These are phyloP conservation scores for Nicotiana paniculata DNA, from an alignment of 257 asterid species.

Conservation along the genomic window DNA sequence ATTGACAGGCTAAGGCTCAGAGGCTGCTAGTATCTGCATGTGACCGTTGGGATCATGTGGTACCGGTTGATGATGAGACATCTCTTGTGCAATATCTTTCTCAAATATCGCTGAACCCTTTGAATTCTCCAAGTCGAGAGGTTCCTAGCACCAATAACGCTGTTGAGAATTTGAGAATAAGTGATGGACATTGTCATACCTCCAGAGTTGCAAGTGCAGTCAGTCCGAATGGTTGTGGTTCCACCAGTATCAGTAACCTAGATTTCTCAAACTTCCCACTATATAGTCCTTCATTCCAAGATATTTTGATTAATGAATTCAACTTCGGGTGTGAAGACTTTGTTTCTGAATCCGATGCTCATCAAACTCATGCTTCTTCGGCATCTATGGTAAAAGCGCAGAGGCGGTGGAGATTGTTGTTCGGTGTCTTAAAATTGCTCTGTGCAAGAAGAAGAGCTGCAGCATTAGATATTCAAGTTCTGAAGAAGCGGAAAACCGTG, in stretches of 20 bases:
- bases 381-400: not conserved
- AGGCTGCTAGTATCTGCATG: constrained; percentile 33
- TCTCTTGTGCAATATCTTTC: constrained; percentile 15
- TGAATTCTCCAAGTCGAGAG: not conserved
- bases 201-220: not conserved
- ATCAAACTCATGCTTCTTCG: not conserved
- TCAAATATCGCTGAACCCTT: not conserved
- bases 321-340: not conserved
- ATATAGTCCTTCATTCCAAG: not conserved
- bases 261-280: not conserved
- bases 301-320: not conserved
- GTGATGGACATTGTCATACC: not conserved
- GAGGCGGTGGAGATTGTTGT: constrained; percentile 10
- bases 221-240: not conserved
- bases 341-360: not conserved
- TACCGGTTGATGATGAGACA: constrained; percentile 19
- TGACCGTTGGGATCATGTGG: constrained; percentile 19
- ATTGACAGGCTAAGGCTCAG: constrained; percentile 31
- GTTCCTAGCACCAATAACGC: not conserved
- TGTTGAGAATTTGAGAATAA: not conserved
- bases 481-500: constrained; percentile 10
- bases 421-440: not conserved
- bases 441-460: not conserved
- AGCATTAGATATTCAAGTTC: constrained; percentile 11
- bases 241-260: not conserved